Base-by-base conservation (phyloP, 2,329 filamentous ascomycete species). In the Fusarium kyushuense region DNA sequence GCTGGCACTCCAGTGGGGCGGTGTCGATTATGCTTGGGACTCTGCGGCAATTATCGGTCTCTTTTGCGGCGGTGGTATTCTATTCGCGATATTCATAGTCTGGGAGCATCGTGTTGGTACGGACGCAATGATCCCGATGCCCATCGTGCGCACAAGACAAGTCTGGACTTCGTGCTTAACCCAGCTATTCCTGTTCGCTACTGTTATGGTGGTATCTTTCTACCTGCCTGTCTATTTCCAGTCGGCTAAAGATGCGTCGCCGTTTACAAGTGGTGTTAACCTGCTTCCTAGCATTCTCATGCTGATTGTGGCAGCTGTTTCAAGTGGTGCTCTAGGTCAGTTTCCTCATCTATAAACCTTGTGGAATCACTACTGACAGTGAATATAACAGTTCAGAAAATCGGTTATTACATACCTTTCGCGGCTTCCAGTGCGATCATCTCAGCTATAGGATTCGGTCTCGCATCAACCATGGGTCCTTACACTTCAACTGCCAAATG, bases 171-270 rank as follows among this genome's bases (percentile, higher is more conserved):
- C 79, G 23, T 77, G 79, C 27, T 12, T 81, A 6, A 82, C 80
- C 40, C 77, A 79, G 25, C 78, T 83, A 32, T 79, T 82, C 54
- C 77, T 84, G 19, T 80, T 81, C 16, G 77, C 79, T 4, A 75
- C 79, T 13, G 81, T 83, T 49, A 81, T 85, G 61, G 69, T 84
- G 2, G 75, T 80, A 2, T 74, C 84, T 6, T 84, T 82, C 75
- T 84, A 83, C 62, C 74, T 85, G 7, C 83, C 84, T 3, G 78
- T 86, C 61, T 86, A 84, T 77, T 85, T 87, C 74, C 82, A 87
- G 74, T 79, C 80, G 32, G 78, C 86, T 63, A 79, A 79, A 60
- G 78, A 70, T 30, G 59, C 67, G 5, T 68, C 74, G 6, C 74
- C 75, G 5, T 71, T 77, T 23, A 62, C 56, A 19, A 75, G 74